Conservation (phyloP, 345 rosid genomes). For the Populus davidiana region DNA sequence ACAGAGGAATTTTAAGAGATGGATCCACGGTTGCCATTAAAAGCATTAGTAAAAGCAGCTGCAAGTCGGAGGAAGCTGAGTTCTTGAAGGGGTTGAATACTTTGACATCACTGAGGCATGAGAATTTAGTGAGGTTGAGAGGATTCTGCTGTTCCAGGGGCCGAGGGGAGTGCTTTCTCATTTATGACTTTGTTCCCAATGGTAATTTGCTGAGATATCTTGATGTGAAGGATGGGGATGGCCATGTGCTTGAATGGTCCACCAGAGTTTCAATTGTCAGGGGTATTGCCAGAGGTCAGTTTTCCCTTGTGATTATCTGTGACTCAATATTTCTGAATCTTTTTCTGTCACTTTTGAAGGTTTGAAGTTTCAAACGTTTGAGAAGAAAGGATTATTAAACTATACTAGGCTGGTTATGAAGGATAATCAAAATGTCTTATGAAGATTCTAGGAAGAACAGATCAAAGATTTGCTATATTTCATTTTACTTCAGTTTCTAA, state of each 20-base stretch:
- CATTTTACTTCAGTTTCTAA: background rate
- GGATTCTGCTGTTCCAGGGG: constrained; percentile 95
- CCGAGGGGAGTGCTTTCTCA: constrained; percentile 84
- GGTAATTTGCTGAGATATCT: constrained; percentile 79
- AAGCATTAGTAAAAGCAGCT: constrained; percentile 76
- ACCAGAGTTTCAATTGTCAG: constrained; percentile 67
- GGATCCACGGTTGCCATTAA: constrained; percentile 76
- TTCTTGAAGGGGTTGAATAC: constrained; percentile 76
- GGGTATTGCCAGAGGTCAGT: constrained; percentile 86
- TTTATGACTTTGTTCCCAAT: constrained; percentile 73
- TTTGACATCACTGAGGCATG: constrained; percentile 70
- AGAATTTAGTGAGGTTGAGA: constrained; percentile 68
- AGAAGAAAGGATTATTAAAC: background rate
- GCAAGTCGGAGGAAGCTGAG: constrained; percentile 78
- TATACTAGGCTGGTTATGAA: background rate
- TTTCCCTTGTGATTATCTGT: background rate
- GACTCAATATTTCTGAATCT: background rate
- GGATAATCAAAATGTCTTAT: background rate
- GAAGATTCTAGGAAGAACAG: background rate
- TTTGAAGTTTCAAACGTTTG: background rate
- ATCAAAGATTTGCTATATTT: background rate
- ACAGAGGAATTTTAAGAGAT: constrained; percentile 75
- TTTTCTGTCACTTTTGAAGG: background rate
- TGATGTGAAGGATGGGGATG: constrained; percentile 54
- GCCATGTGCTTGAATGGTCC: constrained; percentile 80